A percentile compares a stretch with the other conserved stretches of the same genome.
Conservation (phyloP, 2,329 filamentous ascomycete genomes). For the Fusarium solani-melongenae region DNA sequence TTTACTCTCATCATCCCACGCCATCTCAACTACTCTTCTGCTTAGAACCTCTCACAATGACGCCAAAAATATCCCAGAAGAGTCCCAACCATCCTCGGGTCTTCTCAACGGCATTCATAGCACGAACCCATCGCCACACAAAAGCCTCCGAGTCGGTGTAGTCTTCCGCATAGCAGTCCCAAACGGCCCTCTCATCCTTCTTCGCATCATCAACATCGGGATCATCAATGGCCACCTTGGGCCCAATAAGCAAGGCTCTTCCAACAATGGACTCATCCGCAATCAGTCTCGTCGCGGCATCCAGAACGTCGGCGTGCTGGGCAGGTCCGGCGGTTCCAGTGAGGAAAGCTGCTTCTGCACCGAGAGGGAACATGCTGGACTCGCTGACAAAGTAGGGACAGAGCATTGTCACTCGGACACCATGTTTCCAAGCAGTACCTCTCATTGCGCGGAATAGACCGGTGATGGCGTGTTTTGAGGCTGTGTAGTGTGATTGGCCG, state of each 20-base stretch:
- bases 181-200: neutral
- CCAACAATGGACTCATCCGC: constrained; percentile 11
- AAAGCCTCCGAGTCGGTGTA: constrained; percentile 9
- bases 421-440: constrained; percentile 9
- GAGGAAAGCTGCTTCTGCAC: constrained; percentile 2
- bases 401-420: constrained; percentile 1
- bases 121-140: constrained; percentile 5
- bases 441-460: constrained; percentile 7
- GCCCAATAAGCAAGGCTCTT: constrained; percentile 1
- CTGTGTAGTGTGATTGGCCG: neutral
- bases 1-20: neutral
- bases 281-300: constrained; percentile 3
- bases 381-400: constrained; percentile 12
- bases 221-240: neutral
- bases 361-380: constrained; percentile 7
- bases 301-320: neutral
- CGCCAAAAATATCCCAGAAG: constrained; percentile 1
- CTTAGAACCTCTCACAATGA: neutral
- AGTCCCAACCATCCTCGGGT: constrained; percentile 2
- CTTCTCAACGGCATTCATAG: constrained; percentile 3
- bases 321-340: constrained; percentile 1
- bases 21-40: neutral
- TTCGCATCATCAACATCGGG: neutral
- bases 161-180: constrained; percentile 9
- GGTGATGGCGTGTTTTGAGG: constrained; percentile 11